These are phyloP conservation scores for Rutstroemia sp. DNA, from an alignment of 2,329 filamentous ascomycete species.

Conservation along the genomic window DNA sequence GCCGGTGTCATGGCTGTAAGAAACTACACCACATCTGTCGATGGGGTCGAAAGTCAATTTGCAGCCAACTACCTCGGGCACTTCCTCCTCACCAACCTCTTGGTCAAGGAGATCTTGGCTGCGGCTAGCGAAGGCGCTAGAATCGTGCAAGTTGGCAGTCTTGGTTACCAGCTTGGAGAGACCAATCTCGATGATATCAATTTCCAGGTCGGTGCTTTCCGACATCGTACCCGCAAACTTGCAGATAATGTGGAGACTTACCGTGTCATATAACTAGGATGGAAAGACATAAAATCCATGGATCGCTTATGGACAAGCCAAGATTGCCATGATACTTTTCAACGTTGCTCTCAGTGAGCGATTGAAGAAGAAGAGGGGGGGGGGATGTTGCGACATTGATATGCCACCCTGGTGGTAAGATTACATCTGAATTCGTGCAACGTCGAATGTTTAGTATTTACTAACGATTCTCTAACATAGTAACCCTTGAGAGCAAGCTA, in stretches of 20 bases:
- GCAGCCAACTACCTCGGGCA: conserved; percentile 18
- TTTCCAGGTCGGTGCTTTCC: neutral
- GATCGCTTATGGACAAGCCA: conserved; percentile 32
- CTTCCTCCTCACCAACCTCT: conserved; percentile 18
- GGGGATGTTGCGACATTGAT: neutral
- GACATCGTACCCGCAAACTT: neutral
- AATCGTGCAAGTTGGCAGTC: conserved; percentile 24
- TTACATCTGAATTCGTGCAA: neutral
- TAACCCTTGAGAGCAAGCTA: neutral
- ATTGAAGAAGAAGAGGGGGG: neutral
- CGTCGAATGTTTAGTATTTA: neutral
- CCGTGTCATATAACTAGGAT: conserved; percentile 6
- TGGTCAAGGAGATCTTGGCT: conserved; percentile 10
- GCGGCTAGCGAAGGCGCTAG: conserved; percentile 2
- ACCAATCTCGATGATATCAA: conserved; percentile 29
- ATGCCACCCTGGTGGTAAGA: neutral
- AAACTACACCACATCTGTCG: conserved; percentile 4
- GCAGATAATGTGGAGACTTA: neutral
- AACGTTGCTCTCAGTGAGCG: neutral
- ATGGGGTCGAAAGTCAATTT: conserved; percentile 19
- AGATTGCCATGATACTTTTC: conserved; percentile 33
- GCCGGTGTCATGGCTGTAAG: conserved; percentile 16
- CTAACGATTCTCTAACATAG: neutral
- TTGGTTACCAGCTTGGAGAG: conserved; percentile 30
- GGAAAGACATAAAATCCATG: conserved; percentile 29